Conservation (phyloP, 345 rosid genomes). For the Barbarea vulgaris region DNA sequence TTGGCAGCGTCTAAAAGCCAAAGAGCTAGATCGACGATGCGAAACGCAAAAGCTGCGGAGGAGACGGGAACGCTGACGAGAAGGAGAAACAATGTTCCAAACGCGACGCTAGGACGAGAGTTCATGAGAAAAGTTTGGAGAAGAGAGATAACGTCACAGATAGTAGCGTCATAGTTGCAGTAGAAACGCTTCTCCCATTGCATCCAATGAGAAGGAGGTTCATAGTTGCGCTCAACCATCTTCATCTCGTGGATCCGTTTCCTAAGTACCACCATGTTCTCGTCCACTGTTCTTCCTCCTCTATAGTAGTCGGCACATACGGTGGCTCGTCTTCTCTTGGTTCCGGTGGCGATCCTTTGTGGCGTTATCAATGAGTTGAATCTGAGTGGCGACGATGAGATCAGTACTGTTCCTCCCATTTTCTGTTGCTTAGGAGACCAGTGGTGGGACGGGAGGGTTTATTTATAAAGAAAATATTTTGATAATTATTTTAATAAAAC, state of each 20-base stretch:
- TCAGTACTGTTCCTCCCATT: conserved; percentile 26
- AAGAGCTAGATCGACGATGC: conserved; percentile 7
- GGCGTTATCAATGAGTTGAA: conserved; percentile 21
- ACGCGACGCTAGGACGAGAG: conserved; percentile 61
- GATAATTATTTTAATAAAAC: neutral
- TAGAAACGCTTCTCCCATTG: conserved; percentile 68
- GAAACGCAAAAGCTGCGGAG: conserved; percentile 30
- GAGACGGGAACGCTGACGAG: conserved; percentile 54
- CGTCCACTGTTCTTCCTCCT: conserved; percentile 53
- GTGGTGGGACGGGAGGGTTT: neutral
- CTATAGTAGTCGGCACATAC: conserved; percentile 32
- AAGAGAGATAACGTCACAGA: conserved; percentile 50
- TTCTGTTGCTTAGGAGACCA: conserved; percentile 13
- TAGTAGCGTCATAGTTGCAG: conserved; percentile 47
- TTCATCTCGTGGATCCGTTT: conserved; percentile 63
- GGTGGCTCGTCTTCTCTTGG: conserved; percentile 20
- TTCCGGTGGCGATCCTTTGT: neutral
- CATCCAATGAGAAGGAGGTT: conserved; percentile 67
- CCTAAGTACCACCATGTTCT: conserved; percentile 64
- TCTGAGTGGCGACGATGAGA: conserved; percentile 26
- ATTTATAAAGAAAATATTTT: conserved; percentile 7
- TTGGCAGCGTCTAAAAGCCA: conserved; percentile 9
- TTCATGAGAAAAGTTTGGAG: conserved; percentile 60
- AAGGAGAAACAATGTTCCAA: conserved; percentile 48
- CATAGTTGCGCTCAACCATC: conserved; percentile 62